Conservation (phyloP, 2,329 filamentous ascomycete species). For the Tolypocladium inflatum region DNA sequence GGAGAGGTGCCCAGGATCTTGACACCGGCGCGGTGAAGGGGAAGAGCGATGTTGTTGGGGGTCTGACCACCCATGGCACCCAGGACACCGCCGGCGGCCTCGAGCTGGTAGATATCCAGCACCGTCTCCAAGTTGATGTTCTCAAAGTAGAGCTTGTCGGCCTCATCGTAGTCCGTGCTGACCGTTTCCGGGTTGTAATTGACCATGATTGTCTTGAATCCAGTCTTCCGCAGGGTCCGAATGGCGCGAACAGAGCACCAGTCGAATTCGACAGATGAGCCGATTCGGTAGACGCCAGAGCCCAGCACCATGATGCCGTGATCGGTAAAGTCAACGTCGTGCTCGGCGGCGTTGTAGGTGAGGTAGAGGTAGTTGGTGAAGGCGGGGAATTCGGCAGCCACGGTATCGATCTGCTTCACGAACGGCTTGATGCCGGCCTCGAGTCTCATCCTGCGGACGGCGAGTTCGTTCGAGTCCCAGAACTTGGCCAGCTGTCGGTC, state of each 20-base stretch:
- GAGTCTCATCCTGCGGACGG: conserved; percentile 73
- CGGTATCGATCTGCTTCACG: conserved; percentile 98
- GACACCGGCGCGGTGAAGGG: conserved; percentile 78
- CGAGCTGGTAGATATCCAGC: conserved; percentile 86
- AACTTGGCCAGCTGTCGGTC: conserved; percentile 91
- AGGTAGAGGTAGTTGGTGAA: conserved; percentile 94
- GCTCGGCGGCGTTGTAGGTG: conserved; percentile 86
- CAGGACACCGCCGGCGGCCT: conserved; percentile 74
- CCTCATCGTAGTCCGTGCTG: conserved; percentile 86
- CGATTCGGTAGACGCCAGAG: conserved; percentile 93
- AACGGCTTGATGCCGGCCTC: conserved; percentile 79
- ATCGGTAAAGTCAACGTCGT: conserved; percentile 77
- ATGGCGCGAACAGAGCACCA: conserved; percentile 97
- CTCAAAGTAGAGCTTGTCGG: conserved; percentile 91
- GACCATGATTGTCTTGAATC: conserved; percentile 93
- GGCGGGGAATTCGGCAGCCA: conserved; percentile 91
- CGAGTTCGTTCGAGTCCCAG: conserved; percentile 89
- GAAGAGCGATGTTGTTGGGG: conserved; percentile 93
- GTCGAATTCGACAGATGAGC: conserved; percentile 96
- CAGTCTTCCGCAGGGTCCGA: conserved; percentile 73
- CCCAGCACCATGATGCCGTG: conserved; percentile 93
- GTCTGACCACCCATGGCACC: conserved; percentile 97
- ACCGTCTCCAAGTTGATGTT: conserved; percentile 87
- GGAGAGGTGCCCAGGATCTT: conserved; percentile 92
- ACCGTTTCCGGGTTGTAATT: conserved; percentile 92